Evolutionary conservation across 169 alveolate species (phyloP), one percentile per base, ranked within the genome.

Genomic region (Plasmodium fragile): DNA sequence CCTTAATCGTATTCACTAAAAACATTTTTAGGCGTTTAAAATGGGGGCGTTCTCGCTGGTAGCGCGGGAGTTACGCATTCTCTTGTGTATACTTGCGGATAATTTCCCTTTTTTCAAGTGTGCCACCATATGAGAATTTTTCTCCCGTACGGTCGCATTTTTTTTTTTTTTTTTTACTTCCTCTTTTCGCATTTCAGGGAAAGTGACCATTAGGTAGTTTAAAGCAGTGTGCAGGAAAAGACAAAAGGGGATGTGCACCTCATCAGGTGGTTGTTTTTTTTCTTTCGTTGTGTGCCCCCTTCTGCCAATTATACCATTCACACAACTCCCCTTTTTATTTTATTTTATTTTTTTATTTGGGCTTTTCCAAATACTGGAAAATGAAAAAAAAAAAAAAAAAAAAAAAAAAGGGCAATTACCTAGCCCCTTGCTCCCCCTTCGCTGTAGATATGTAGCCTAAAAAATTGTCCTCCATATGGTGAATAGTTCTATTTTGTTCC

Each of bases 1-100:
- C 94, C 69, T 85, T 85, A 53, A 85, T 52, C 25, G 70, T 85
- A 16, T 85, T 36, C 10, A 85, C 34, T 32, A 85, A 34, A 69
- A 32, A 75, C 93, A 85, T 85, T 85, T 75, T 72, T 49, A 52
- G 69, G 69, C 18, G 65, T 32, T 22, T 30, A 69, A 82, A 22
- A 77, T 18, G n/a, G 75, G 75, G n/a, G 13, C n/a, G 8, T 36
- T 7, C 36, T 28, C 32, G 18, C 30, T 28, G 36, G 36, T 65
- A 25, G 36, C 75, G 75, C 36, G 75, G 30, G 75, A 28, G 36
- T 22, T 28, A 65, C 11, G 75, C 36, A 65, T 25, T 36, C 75
- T 18, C 32, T 65, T 28, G 30, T 65, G 32, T 65, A 65, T 65
- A 3, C 75, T 25, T 65, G n/a, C 2, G 75, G n/a, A 8, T 2